These are phyloP conservation scores for Myxozyma mucilagina DNA, from an alignment of 805 yeast genomes.

Conservation along the genomic window DNA sequence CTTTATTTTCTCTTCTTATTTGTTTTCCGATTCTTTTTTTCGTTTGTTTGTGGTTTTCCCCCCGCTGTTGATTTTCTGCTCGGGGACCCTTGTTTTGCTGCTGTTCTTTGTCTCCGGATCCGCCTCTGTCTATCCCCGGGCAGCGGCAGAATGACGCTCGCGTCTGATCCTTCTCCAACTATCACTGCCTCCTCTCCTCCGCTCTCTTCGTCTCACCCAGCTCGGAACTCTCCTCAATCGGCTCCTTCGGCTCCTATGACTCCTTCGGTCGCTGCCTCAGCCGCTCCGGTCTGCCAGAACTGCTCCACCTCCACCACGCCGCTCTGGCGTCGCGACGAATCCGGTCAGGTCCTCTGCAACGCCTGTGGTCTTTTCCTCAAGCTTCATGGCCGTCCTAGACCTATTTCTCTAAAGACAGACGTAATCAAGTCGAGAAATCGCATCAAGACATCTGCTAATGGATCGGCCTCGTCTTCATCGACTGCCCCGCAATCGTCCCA, in stretches of 20 bases:
- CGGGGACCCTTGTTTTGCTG: background rate
- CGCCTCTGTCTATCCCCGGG: background rate
- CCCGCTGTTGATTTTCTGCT: background rate
- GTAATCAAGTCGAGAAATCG: conserved; percentile 90
- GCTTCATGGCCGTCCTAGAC: conserved; percentile 89
- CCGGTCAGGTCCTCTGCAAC: conserved; percentile 86
- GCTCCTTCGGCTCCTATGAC: background rate
- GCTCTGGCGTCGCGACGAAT: conserved; percentile 90
- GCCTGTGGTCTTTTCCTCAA: conserved; percentile 91
- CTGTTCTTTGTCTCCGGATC: too few relatives aligned
- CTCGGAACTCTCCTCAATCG: too few relatives aligned
- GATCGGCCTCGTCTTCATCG: conserved; percentile 4
- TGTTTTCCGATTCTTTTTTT: background rate
- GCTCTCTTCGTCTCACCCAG: conserved; percentile 2
- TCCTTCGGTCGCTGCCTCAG: conserved; percentile 16
- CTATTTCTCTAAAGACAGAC: conserved; percentile 86
- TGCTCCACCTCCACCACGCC: conserved; percentile 94
- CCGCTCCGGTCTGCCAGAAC: conserved; percentile 69
- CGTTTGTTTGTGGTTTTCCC: background rate
- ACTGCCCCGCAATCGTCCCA: background rate
- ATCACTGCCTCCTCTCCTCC: conserved; percentile 2
- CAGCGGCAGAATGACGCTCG: conserved; percentile 22
- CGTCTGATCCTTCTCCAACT: conserved; percentile 9
- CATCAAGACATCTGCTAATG: conserved; percentile 46
- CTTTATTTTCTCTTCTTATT: background rate